Evolutionary conservation across 106 monocot species (phyloP), one percentile per base, ranked within the genome.

Genomic region (Posidonia australis): DNA sequence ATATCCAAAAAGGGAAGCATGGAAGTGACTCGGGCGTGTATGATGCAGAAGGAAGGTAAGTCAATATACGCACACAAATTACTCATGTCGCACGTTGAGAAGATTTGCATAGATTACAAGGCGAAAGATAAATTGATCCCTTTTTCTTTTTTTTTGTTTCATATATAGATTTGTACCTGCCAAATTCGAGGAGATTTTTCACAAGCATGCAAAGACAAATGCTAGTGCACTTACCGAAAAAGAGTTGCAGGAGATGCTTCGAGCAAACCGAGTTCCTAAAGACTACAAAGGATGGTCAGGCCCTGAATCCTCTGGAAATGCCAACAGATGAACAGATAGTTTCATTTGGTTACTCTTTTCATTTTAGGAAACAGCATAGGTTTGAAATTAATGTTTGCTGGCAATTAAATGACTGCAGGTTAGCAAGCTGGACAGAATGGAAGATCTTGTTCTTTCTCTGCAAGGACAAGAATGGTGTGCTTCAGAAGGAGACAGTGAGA

Each of bases 1-100:
- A 93, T 70, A 93, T 93, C 29, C 28, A 77, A 0, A 83, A 79
- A 70, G 93, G 83, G 21, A 93, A 83, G 49, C 93, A 88, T 75
- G 83, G 83, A 11, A 88, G 88, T 69, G 88, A 93, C 60, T 68
- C 83, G 0, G 83, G 76, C n/a, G 82, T 54, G 25, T 89, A 83
- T 49, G 93, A 93, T 46, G 24, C 58, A 13, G 64, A 93, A 44
- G 93, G 93, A 55, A 88, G 88, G 88, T 89, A 60, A 25, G 20
- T 46, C 1, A 47, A 19, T 47, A 22, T 1, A 22, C 7, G 36
- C 36, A 36, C 36, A 36, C 7, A 36, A 36, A 36, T 36, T 7
- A 4, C 36, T 36, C 7, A 4, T 36, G 7, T 36, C 36, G 7
- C 36, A 7, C 36, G 2, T 36, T 7, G 36, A 36, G n/a, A 36